phyloP scores from a whole-genome alignment of 768 basidiomycete species.

The Dacryopinax primogenitus region DNA sequence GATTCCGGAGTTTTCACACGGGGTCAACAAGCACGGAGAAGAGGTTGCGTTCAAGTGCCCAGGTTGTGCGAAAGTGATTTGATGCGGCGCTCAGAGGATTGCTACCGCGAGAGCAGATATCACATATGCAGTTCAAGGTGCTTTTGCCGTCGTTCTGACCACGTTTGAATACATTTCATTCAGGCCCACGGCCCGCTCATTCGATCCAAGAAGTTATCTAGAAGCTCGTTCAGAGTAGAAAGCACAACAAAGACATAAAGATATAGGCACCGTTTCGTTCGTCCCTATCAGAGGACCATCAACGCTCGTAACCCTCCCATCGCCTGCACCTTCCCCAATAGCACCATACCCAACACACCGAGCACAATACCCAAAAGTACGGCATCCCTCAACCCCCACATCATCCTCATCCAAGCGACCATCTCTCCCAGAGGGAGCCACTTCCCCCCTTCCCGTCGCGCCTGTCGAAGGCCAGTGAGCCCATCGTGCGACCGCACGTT shows the following conservation, averaged over 20 bases:
- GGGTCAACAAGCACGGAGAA: neutral
- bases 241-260: neutral
- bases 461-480: neutral
- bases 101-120: neutral
- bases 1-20: neutral
- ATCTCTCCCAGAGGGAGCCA: neutral
- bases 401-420: neutral
- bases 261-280: neutral
- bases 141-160: too few relatives aligned
- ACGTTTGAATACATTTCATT: too few relatives aligned
- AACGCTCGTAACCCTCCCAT: neutral
- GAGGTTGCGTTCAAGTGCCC: conserved; percentile 32
- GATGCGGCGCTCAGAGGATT: conserved; percentile 8
- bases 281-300: neutral
- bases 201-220: neutral
- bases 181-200: too few relatives aligned
- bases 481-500: neutral
- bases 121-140: neutral
- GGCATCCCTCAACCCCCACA: conserved; percentile 1
- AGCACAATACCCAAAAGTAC: neutral
- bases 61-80: conserved; percentile 35
- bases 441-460: neutral
- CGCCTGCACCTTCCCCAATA: neutral
- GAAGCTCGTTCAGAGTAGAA: neutral
- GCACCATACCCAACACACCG: neutral